A percentile compares a stretch with the other conserved stretches of the same genome.
Evolutionary conservation across 257 asterid genomes (phyloP).

Genomic region (Jacaranda mimosifolia): DNA sequence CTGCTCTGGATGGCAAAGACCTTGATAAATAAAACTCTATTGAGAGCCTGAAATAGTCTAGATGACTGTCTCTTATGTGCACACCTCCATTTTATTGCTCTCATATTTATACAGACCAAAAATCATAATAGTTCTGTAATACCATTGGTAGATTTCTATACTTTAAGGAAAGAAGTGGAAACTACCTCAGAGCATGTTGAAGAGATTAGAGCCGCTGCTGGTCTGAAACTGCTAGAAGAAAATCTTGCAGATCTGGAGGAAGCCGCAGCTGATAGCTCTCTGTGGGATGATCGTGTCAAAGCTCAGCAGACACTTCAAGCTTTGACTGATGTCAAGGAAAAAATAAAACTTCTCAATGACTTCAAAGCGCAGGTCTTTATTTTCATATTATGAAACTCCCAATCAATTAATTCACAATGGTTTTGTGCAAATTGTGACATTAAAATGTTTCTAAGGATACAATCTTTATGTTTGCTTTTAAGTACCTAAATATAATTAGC

Average conservation of each 20-base stretch:
- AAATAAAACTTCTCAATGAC: conserved; percentile 82
- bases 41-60: background rate
- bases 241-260: conserved; percentile 74
- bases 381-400: conserved; percentile 26
- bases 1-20: background rate
- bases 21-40: background rate
- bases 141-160: conserved; percentile 77
- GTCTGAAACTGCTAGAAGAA: conserved; percentile 77
- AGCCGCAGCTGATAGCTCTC: conserved; percentile 81
- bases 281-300: conserved; percentile 92
- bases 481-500: conserved; percentile 16
- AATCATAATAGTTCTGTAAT: conserved; percentile 17
- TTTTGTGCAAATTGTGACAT: background rate
- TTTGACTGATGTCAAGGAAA: conserved; percentile 88
- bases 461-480: background rate
- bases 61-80: background rate
- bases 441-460: background rate
- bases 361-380: conserved; percentile 80
- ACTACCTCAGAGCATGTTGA: conserved; percentile 68
- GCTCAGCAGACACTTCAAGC: conserved; percentile 97
- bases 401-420: conserved; percentile 10
- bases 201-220: conserved; percentile 81
- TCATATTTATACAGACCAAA: conserved; percentile 26
- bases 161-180: conserved; percentile 87
- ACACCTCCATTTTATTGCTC: conserved; percentile 1